Evolutionary conservation across 805 yeast genomes (phyloP).

Genomic region (Candida jianshihensis): DNA sequence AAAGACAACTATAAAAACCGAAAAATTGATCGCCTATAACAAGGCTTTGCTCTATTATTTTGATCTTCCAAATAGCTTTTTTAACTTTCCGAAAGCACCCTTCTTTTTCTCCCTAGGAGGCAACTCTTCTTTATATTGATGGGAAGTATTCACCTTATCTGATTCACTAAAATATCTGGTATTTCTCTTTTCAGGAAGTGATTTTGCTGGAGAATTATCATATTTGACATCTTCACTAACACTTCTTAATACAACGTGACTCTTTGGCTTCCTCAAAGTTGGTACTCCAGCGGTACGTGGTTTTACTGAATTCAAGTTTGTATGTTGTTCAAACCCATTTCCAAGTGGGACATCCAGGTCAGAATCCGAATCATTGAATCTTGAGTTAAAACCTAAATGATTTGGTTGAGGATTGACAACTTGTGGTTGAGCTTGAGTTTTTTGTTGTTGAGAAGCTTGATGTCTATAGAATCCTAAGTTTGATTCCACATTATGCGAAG

Average conservation of each 20-base stretch:
- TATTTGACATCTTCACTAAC: conserved; percentile 15
- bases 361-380: conserved; percentile 60
- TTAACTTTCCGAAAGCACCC: conserved; percentile 30
- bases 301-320: conserved; percentile 15
- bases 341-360: conserved; percentile 34
- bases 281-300: conserved; percentile 1
- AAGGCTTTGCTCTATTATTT: conserved; percentile 6
- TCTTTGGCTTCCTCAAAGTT: conserved; percentile 19
- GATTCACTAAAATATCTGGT: conserved; percentile 25
- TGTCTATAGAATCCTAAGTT: conserved; percentile 21
- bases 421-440: conserved; percentile 1
- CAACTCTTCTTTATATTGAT: conserved; percentile 6
- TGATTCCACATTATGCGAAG: conserved; percentile 16
- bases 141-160: conserved; percentile 9
- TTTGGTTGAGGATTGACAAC: conserved; percentile 4
- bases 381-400: conserved; percentile 36
- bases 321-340: conserved; percentile 1
- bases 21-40: too few relatives aligned
- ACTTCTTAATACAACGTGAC: conserved; percentile 22
- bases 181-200: conserved; percentile 18
- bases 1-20: too few relatives aligned
- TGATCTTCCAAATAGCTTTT: conserved; percentile 33
- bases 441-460: conserved; percentile 15
- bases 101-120: conserved; percentile 21
- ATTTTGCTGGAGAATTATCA: conserved; percentile 21